Percentiles rank a stretch among this genome's conserved stretches.
Conservation (phyloP, 495 filamentous ascomycete species). For the Chaetomium tenue region DNA sequence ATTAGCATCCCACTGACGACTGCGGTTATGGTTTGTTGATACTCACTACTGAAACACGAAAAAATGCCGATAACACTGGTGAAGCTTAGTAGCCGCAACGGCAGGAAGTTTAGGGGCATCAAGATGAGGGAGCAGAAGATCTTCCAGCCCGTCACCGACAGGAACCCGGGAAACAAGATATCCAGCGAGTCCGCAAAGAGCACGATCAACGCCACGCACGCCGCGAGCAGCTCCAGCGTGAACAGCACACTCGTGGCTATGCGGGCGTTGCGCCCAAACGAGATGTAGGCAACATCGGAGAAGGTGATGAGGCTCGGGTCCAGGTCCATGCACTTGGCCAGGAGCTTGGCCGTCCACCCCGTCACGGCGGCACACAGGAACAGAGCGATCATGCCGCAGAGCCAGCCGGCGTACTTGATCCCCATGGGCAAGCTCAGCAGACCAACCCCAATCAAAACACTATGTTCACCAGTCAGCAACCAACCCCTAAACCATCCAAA, state of each 20-base stretch:
- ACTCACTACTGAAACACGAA: constrained; percentile 80
- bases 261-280: constrained; percentile 81
- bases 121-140: constrained; percentile 77
- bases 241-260: constrained; percentile 81
- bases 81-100: constrained; percentile 79
- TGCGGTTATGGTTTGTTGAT: neutral
- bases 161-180: constrained; percentile 66
- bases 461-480: constrained; percentile 25
- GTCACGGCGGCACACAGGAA: constrained; percentile 70
- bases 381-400: constrained; percentile 77
- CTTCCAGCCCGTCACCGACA: constrained; percentile 78
- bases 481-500: neutral
- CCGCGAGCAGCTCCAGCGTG: constrained; percentile 80
- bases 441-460: constrained; percentile 86
- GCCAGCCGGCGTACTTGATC: constrained; percentile 86
- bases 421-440: constrained; percentile 86
- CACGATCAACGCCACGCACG: constrained; percentile 87
- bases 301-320: constrained; percentile 76
- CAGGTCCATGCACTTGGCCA: constrained; percentile 86
- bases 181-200: constrained; percentile 90
- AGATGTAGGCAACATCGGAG: constrained; percentile 88
- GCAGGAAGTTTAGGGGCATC: constrained; percentile 81
- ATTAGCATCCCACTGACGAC: neutral
- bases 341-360: constrained; percentile 79
- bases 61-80: constrained; percentile 89